Percentiles rank a stretch among this genome's conserved stretches.
These are phyloP conservation scores for Fremontodendron californicum DNA, from an alignment of 345 rosid genomes.

Conservation along the genomic window DNA sequence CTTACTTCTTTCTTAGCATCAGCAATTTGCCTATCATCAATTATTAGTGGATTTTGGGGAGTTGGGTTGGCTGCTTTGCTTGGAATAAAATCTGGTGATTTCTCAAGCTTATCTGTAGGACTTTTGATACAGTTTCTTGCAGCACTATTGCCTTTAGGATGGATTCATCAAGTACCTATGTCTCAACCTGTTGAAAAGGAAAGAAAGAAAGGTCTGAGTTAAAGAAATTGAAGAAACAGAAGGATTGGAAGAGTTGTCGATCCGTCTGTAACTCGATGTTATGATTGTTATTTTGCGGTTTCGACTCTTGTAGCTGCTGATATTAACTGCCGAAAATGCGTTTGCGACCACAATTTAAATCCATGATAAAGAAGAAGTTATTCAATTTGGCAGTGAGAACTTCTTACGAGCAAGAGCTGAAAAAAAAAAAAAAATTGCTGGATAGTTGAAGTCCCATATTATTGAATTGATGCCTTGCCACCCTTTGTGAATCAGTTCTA, in stretches of 20 bases:
- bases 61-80: conserved; percentile 66
- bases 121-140: conserved; percentile 60
- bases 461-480: not conserved
- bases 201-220: conserved; percentile 39
- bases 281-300: no score
- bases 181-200: conserved; percentile 43
- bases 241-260: conserved; percentile 46
- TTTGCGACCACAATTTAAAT: no score
- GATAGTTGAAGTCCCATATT: not conserved
- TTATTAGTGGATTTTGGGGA: conserved; percentile 63
- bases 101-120: conserved; percentile 52
- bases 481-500: not conserved
- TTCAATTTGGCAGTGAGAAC: not conserved
- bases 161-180: conserved; percentile 55
- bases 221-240: conserved; percentile 47
- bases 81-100: conserved; percentile 58
- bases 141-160: conserved; percentile 60
- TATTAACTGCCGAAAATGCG: no score
- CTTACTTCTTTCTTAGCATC: conserved; percentile 81
- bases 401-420: not conserved
- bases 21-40: conserved; percentile 61
- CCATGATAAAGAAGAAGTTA: no score
- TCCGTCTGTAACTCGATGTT: no score
- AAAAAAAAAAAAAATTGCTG: conserved; percentile 1
- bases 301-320: no score